phyloP scores from a whole-genome alignment of 129 eudicot genomes.

The sunflower (Helianthus annuus) region HanXRQr2.0-SUNRISE NC_035449.2:5451829-5452328 shows the following conservation, averaged over 20 bases:
- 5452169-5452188: conserved; percentile 18
- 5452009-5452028: conserved; percentile 40
- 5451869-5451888: too few species aligned
- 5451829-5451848: too few species aligned
- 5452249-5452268: conserved; percentile 73
- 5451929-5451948: conserved; percentile 31
- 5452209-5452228: conserved; percentile 61
- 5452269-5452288: conserved; percentile 78
- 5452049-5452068: conserved; percentile 40
- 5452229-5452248: conserved; percentile 81
- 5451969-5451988: conserved; percentile 27
- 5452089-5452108: conserved; percentile 17
- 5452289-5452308: conserved; percentile 98
- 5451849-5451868: too few species aligned
- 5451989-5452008: conserved; percentile 45
- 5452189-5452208: conserved; percentile 33
- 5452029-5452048: conserved; percentile 43
- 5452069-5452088: conserved; percentile 22
- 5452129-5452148: conserved; percentile 26
- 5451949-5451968: conserved; percentile 43
- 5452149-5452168: conserved; percentile 23
- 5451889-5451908: neutral
- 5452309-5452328: conserved; percentile 93
- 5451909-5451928: neutral
- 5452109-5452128: neutral